phyloP scores from a whole-genome alignment of 805 yeast species.

The Yarrowia osloensis region DNA sequence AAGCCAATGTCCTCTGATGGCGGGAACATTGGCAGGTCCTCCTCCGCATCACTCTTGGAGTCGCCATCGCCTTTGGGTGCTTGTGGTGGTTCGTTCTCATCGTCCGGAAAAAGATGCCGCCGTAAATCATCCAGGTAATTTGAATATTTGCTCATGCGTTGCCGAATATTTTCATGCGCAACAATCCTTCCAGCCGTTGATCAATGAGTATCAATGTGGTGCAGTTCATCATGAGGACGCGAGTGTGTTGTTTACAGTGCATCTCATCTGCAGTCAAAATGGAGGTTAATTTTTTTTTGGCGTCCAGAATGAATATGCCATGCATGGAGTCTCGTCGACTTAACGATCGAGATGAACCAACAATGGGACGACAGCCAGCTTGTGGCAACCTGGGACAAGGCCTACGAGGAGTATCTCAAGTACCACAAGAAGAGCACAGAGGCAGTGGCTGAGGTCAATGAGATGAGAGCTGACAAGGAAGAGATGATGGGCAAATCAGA shows the following conservation, averaged over 20 bases:
- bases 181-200: neutral
- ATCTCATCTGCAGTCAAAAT: neutral
- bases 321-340: neutral
- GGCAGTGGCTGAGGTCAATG: neutral
- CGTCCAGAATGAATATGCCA: neutral
- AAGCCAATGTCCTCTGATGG: neutral
- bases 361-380: constrained; percentile 38
- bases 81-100: too few species aligned
- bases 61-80: too few species aligned
- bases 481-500: neutral
- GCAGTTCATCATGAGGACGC: neutral
- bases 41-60: neutral
- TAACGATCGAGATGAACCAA: constrained; percentile 33
- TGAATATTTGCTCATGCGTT: neutral
- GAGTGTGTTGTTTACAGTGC: neutral
- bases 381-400: constrained; percentile 36
- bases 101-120: neutral
- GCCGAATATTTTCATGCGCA: neutral
- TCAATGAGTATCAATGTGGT: neutral
- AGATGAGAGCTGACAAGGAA: constrained; percentile 17
- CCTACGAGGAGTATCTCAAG: constrained; percentile 36
- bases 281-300: neutral
- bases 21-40: constrained; percentile 4
- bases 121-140: neutral
- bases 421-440: constrained; percentile 31